A percentile compares a stretch with the other conserved stretches of the same genome.
These are phyloP conservation scores for Pseudocercospora vitis DNA, from an alignment of 2,329 filamentous ascomycete species.

Conservation along the genomic window DNA sequence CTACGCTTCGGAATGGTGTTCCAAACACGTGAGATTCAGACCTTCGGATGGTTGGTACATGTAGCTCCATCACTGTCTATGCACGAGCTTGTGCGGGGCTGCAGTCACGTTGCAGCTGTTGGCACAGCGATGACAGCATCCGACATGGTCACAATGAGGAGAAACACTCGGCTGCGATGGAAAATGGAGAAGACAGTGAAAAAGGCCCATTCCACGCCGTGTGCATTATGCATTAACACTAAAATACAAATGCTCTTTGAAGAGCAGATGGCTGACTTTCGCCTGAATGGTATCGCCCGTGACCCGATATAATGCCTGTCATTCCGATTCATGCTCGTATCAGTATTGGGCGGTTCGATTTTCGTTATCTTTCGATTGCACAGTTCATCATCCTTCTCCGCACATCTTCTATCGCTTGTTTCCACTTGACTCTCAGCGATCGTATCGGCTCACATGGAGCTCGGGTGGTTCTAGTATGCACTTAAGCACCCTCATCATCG, in stretches of 20 bases:
- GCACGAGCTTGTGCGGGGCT: too few relatives aligned
- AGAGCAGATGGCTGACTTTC: slow-evolving; percentile 23
- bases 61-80: too few relatives aligned
- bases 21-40: slow-evolving; percentile 7
- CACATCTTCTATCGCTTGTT: background rate
- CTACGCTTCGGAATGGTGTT: background rate
- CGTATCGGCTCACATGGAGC: background rate
- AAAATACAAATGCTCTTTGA: slow-evolving; percentile 25
- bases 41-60: background rate
- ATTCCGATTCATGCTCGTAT: slow-evolving; percentile 24
- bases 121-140: slow-evolving; percentile 2
- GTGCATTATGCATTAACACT: slow-evolving; percentile 28
- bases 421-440: background rate
- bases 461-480: slow-evolving; percentile 10
- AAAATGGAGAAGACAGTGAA: background rate
- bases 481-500: slow-evolving; percentile 47
- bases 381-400: slow-evolving; percentile 6
- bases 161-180: slow-evolving; percentile 2
- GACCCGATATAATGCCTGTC: slow-evolving; percentile 22
- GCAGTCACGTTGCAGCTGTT: slow-evolving; percentile 2
- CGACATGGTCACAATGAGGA: slow-evolving; percentile 3
- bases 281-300: slow-evolving; percentile 22
- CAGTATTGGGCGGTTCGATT: slow-evolving; percentile 15
- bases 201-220: slow-evolving; percentile 7
- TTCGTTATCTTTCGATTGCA: slow-evolving; percentile 11